Evolutionary conservation across 805 yeast species (phyloP).

Genomic region (Lipomyces orientalis): DNA sequence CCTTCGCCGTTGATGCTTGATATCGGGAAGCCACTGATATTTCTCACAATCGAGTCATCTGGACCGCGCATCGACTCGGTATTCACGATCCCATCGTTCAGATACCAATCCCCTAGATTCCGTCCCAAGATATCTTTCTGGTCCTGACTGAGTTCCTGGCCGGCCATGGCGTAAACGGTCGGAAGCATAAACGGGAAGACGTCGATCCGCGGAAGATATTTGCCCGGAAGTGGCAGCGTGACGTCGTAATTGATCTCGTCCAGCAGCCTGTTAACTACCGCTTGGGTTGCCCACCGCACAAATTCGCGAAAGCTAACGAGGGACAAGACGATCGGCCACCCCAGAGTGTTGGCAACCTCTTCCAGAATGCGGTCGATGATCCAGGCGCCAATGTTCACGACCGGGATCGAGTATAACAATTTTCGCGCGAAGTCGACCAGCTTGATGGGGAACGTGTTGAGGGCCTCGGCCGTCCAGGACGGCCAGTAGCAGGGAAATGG

Average conservation of each 20-base stretch:
- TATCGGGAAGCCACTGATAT: not conserved
- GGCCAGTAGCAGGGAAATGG: not conserved
- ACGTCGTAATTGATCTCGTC: not conserved
- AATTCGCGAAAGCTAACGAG: not conserved
- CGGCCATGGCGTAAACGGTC: not conserved
- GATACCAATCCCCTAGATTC: slow-evolving; percentile 6
- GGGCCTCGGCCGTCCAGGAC: not conserved
- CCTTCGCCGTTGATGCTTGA: not conserved
- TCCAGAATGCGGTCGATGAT: not conserved
- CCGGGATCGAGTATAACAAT: not conserved
- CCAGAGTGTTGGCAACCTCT: not conserved
- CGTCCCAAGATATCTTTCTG: not conserved
- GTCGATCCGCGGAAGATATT: slow-evolving; percentile 5
- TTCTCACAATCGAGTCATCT: not conserved
- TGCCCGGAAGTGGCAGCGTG: not conserved
- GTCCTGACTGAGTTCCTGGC: not conserved
- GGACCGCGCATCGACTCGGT: slow-evolving; percentile 7
- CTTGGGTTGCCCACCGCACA: not conserved
- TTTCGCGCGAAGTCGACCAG: slow-evolving; percentile 1
- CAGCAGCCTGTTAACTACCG: not conserved
- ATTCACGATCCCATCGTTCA: slow-evolving; percentile 3
- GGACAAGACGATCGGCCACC: slow-evolving; percentile 3
- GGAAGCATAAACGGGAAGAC: slow-evolving; percentile 1
- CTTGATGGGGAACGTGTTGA: not conserved
- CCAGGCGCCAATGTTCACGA: not conserved